Evolutionary conservation across 1,284 basidiomycete species (phyloP), one percentile per base, ranked within the genome.

Genomic region (Porogramme epimiltina): DNA sequence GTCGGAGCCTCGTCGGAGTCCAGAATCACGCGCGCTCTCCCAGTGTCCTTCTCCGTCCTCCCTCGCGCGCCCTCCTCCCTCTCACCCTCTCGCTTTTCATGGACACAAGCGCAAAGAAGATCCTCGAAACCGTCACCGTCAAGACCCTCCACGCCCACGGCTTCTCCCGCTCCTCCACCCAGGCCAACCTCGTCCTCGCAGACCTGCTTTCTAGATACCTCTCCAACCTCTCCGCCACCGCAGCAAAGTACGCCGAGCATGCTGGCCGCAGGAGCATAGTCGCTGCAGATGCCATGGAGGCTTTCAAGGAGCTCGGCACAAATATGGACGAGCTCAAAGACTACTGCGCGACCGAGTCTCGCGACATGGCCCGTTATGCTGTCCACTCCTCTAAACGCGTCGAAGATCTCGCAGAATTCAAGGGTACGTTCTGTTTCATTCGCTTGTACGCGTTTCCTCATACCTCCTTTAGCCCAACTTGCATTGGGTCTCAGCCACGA

Each of bases 171-270:
- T 79, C 88, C 0, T 91, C 89, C 4, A 70, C 81, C 0, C 84
- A 86, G 60, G 88, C 89, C 4, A 76, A 83, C 13, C 70, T 79
- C 33, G 78, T 86, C 18, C 76, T 91, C 44, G 85, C 87, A 10
- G 87, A 87, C 67, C 72, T 91, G 56, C 77, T 91, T 55, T 76
- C 85, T 38, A 82, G 86, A 47, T 91, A 91, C 66, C 71, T 91
- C 47, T 60, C 77, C 15, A 73, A 89, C 23, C 71, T 90, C 15
- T 73, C 85, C 1, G 71, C 77, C 2, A 82, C 86, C 13, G 85
- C 82, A 62, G 82, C 83, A 20, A 82, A 80, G 62, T 87, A 87
- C 62, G 84, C 89, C 0, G 77, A 86, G 54, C 87, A 89, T 60
- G 78, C 87, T 5, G 88, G 87, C 13, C 71, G 89, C 45, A 74